Evolutionary conservation across 768 basidiomycete genomes (phyloP), one percentile per base, ranked within the genome.

Genomic region (Suillus variegatus): DNA sequence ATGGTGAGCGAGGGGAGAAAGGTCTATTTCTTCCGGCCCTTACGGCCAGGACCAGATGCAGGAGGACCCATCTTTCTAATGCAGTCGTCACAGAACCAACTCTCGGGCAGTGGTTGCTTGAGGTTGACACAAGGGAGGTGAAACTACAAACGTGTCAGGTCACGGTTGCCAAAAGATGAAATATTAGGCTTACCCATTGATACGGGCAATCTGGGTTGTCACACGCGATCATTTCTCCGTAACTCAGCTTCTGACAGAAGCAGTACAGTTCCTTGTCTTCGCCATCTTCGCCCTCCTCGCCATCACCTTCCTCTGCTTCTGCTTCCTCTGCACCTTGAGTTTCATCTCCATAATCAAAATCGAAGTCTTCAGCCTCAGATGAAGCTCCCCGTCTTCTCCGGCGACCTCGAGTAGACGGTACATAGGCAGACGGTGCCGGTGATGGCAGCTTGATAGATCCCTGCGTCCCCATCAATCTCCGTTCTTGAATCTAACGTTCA

Each of bases 201-300:
- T 79, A 83, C 9, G 76, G 80, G 72, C 87, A 88, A 36, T 77
- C 77, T 40, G 83, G 80, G 69, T 85, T 83, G 72, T 88, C 87
- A 70, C 87, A 88, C 44, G 82, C 87, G 65, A 88, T 86, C 87
- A 88, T 88, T 77, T 86, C 87, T 58, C 88, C 88, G 69, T 86
- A 88, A 58, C 84, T 86, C 68, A 83, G 80, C 71, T 86, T 85
- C 69, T 84, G 84, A 73, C 88, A 89, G 76, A 83, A 82, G 74
- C 88, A 89, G 66, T 89, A 89, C 6, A 87, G 68, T 62, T 80
- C 79, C 71, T 87, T 83, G 74, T 89, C 86, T 69, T 86, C 86
- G 2, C 77, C 82, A 60, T 82, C 84, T n/a, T 82, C 86, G 18
- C 77, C 80, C 49, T 79, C 84, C 36, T 82, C 82, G 1, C 76